Percentiles rank a stretch among this genome's conserved stretches.
phyloP scores from a whole-genome alignment of 495 filamentous ascomycete species.

The Aspergillus bertholletiae region DNA sequence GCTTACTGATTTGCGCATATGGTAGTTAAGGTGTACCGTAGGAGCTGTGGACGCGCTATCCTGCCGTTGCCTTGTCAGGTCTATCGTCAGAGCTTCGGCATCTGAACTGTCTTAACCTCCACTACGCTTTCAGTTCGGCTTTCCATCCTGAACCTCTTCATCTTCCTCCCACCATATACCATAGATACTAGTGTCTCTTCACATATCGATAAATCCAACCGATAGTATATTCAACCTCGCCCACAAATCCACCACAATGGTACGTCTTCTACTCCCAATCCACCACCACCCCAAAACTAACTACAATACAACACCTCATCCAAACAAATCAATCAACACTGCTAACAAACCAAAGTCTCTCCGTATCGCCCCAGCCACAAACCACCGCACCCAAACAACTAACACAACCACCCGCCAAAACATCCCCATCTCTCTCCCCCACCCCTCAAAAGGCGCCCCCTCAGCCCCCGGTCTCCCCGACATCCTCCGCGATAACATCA shows the following conservation, averaged over 20 bases:
- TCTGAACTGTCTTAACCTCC: slow-evolving; percentile 10
- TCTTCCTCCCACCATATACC: not conserved
- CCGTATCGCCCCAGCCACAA: slow-evolving; percentile 72
- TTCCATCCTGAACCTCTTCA: too few relatives aligned
- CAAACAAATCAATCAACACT: not conserved
- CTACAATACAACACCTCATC: not conserved
- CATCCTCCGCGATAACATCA: slow-evolving; percentile 79
- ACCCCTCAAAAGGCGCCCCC: slow-evolving; percentile 63
- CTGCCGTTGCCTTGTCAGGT: slow-evolving; percentile 8
- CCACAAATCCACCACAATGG: not conserved
- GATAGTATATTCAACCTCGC: not conserved
- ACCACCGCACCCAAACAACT: slow-evolving; percentile 54
- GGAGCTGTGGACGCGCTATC: slow-evolving; percentile 35
- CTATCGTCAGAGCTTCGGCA: slow-evolving; percentile 13
- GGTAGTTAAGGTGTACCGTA: slow-evolving; percentile 24
- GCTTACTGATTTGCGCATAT: slow-evolving; percentile 14
- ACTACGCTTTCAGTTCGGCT: slow-evolving; percentile 12
- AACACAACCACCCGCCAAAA: slow-evolving; percentile 49
- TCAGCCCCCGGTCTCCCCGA: slow-evolving; percentile 90
- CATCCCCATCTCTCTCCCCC: slow-evolving; percentile 26
- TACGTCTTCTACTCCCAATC: not conserved
- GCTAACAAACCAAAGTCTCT: slow-evolving; percentile 62
- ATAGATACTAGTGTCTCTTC: not conserved
- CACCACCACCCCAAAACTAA: not conserved
- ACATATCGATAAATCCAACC: not conserved